A percentile compares a stretch with the other conserved stretches of the same genome.
phyloP scores from a whole-genome alignment of 2,329 filamentous ascomycete genomes.

The Penicillium hordei region DNA sequence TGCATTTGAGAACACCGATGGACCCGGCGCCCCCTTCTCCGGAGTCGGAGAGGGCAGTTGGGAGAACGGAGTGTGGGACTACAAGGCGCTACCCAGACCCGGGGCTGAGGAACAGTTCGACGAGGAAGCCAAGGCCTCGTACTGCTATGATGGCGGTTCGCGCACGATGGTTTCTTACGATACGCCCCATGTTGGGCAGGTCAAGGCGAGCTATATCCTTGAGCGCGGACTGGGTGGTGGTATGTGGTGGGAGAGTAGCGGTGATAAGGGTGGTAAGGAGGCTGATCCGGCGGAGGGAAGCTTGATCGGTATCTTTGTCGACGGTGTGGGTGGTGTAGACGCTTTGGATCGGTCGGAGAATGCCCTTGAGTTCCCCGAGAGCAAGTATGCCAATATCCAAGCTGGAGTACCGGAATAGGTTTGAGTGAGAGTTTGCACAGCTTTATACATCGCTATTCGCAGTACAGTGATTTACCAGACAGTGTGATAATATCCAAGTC shows the following conservation, averaged over 20 bases:
- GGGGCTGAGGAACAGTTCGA: constrained; percentile 68
- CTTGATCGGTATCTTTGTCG: constrained; percentile 61
- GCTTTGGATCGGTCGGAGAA: constrained; percentile 40
- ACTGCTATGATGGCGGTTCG: constrained; percentile 66
- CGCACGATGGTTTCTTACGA: constrained; percentile 75
- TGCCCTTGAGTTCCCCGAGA: constrained; percentile 41
- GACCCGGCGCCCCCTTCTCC: constrained; percentile 67
- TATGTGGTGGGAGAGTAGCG: constrained; percentile 95
- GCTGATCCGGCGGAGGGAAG: constrained; percentile 51
- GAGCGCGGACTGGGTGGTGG: constrained; percentile 71
- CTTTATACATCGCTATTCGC: not conserved
- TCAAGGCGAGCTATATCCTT: constrained; percentile 71
- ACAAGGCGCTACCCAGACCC: constrained; percentile 73
- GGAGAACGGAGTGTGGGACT: constrained; percentile 86
- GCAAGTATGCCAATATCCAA: constrained; percentile 43
- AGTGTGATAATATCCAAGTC: not conserved
- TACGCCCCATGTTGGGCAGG: constrained; percentile 57
- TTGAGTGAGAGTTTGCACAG: not conserved
- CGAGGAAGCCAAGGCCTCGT: constrained; percentile 65
- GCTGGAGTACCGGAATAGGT: constrained; percentile 26
- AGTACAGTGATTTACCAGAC: not conserved
- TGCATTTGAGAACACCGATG: constrained; percentile 76
- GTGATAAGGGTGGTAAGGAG: constrained; percentile 62
- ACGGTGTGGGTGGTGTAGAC: constrained; percentile 34
- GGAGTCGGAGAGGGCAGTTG: constrained; percentile 74